These are phyloP conservation scores for Alternaria postmessia DNA, from an alignment of 2,329 filamentous ascomycete genomes.

Conservation along the genomic window DNA sequence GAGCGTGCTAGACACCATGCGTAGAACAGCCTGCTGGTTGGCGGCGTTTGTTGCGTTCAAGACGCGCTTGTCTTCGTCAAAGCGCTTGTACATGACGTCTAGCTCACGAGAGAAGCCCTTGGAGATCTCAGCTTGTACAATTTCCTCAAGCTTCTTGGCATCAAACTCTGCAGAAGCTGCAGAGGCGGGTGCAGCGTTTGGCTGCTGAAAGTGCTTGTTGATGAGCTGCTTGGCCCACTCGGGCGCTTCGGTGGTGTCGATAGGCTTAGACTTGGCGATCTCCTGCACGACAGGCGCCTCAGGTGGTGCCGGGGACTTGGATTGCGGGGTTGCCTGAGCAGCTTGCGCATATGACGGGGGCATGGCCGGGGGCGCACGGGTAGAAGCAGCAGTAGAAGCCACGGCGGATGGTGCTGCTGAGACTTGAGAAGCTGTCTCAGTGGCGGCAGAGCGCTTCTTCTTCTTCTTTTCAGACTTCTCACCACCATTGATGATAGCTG, in stretches of 20 bases:
- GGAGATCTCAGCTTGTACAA: conserved; percentile 59
- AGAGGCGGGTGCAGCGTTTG: conserved; percentile 22
- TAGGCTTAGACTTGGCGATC: conserved; percentile 19
- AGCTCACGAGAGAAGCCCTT: conserved; percentile 59
- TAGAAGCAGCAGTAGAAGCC: conserved; percentile 20
- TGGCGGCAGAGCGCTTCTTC: conserved; percentile 67
- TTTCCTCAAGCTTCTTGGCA: conserved; percentile 62
- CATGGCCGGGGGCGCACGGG: conserved; percentile 25
- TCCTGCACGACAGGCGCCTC: conserved; percentile 27
- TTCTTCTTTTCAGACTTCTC: conserved; percentile 64
- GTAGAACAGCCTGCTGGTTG: conserved; percentile 74
- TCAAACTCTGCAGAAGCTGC: conserved; percentile 46
- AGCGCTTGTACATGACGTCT: conserved; percentile 64
- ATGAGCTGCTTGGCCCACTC: conserved; percentile 50
- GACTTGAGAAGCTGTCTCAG: conserved; percentile 58
- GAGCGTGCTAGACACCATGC: conserved; percentile 72
- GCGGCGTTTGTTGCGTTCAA: conserved; percentile 69
- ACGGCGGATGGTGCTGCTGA: conserved; percentile 20
- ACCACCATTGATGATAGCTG: conserved; percentile 52
- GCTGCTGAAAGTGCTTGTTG: conserved; percentile 39
- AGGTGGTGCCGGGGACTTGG: conserved; percentile 42
- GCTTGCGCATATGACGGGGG: conserved; percentile 54
- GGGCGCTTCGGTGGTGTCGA: conserved; percentile 39
- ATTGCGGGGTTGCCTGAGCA: conserved; percentile 42
- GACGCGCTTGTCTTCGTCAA: conserved; percentile 74